A percentile compares a stretch with the other conserved stretches of the same genome.
These are phyloP conservation scores for Suhomyces faveliae DNA, from an alignment of 805 yeast genomes.

Conservation along the genomic window DNA sequence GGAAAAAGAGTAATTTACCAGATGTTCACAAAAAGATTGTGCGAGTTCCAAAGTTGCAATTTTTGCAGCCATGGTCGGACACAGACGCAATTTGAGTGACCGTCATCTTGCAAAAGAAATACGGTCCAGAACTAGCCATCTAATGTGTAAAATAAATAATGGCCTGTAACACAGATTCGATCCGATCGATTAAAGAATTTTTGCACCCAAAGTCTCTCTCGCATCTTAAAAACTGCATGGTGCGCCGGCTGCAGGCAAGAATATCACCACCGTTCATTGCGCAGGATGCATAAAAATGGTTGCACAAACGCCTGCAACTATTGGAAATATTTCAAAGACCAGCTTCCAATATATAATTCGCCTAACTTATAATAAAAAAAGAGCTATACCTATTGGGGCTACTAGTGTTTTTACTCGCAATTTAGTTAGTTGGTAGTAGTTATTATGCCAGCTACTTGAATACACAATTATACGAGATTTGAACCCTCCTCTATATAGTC, in stretches of 20 bases:
- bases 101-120: background rate
- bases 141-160: background rate
- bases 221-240: background rate
- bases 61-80: background rate
- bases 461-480: no score
- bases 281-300: background rate
- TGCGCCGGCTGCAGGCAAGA: background rate
- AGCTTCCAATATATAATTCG: no score
- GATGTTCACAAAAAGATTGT: background rate
- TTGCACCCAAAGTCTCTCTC: background rate
- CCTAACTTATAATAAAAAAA: no score
- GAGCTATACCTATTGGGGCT: no score
- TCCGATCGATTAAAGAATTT: background rate
- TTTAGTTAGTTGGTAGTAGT: no score
- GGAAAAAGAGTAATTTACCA: background rate
- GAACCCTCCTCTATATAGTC: no score
- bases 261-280: background rate
- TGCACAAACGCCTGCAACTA: background rate
- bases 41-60: background rate
- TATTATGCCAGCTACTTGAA: no score
- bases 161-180: background rate
- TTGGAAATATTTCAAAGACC: no score
- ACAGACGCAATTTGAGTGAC: background rate
- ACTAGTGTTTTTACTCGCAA: no score
- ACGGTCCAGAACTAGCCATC: background rate